Conservation (phyloP, 2,329 filamentous ascomycete species). For the Alternaria sp. region DNA sequence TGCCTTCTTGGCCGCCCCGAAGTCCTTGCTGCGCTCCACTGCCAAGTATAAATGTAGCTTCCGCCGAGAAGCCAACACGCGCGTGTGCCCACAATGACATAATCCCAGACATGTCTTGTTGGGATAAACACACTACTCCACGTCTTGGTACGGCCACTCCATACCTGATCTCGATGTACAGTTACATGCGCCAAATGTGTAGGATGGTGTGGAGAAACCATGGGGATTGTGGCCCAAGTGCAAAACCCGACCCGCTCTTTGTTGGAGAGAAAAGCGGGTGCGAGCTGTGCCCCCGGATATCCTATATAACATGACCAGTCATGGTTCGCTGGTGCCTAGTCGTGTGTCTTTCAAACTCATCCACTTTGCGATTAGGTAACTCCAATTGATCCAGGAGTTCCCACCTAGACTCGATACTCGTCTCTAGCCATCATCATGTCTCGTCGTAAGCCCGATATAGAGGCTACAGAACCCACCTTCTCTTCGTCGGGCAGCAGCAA, state of each 20-base stretch:
- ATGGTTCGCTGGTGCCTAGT: conserved; percentile 8
- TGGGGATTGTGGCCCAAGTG: conserved; percentile 23
- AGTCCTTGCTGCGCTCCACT: conserved; percentile 23
- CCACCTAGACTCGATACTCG: conserved; percentile 3
- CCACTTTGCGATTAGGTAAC: conserved; percentile 14
- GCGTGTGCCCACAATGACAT: conserved; percentile 43
- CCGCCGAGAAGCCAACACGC: conserved; percentile 32
- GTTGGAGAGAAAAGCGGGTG: conserved; percentile 20
- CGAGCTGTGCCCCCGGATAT: conserved; percentile 10
- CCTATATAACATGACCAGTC: conserved; percentile 25
- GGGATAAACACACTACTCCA: conserved; percentile 8
- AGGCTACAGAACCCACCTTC: conserved; percentile 35
- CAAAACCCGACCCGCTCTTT: conserved; percentile 17
- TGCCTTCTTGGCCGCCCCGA: conserved; percentile 22
- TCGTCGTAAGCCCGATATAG: conserved; percentile 37
- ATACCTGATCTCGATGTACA: conserved; percentile 25
- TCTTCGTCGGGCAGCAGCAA: conserved; percentile 40
- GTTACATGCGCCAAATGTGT: conserved; percentile 40
- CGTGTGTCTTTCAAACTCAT: conserved; percentile 10
- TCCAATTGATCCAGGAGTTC: conserved; percentile 2
- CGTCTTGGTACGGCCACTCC: conserved; percentile 26
- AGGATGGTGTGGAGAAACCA: conserved; percentile 24
- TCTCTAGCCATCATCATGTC: conserved; percentile 28
- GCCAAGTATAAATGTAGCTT: conserved; percentile 29
- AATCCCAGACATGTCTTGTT: conserved; percentile 25